Base-by-base conservation (phyloP, 768 basidiomycete genomes). In the Chalciporus piperatus region DNA sequence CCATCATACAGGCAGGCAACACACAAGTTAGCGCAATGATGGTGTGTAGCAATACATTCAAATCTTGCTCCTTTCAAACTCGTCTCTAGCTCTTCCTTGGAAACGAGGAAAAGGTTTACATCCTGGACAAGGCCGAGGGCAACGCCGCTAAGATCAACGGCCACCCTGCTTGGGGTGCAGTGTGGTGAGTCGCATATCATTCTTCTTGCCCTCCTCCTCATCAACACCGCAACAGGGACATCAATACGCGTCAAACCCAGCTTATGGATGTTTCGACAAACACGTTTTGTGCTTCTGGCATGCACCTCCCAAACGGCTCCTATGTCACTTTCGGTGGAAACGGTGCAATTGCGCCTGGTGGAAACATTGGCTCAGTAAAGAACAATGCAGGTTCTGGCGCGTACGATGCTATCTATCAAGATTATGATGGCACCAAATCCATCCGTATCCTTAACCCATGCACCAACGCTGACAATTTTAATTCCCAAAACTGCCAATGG, bases 91-190 rank as follows among this genome's bases (percentile, higher is more conserved):
- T 88, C 81, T 91, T 93, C 67, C 70, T 93, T 46, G 91, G 89
- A 28, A 89, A 85, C 56, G 72, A 78, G 7, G 74, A 90, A 58
- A 90, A 84, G 66, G 87, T 95, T 30, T 95, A 94, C 70, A 87
- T 94, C 19, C 72, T 94, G n/a, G 93, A 97, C 75, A 97, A 97
- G 73, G 82, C 85, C 1, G 90, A 93, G 64, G 82, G 81, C 28
- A 93, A 94, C 64, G 75, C 76, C 3, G 79, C 79, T 4, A 70
- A 76, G 58, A 76, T 92, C 54, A 74, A 78, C 52, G 82, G 80
- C 1, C 89, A 90, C 69, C 76, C 90, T 11, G 85, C 86, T 1
- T 88, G 85, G 82, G 89, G 81, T 19, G 66, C 85, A 0, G 82
- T 84, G 16, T 91, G 84, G 84, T 84, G 30, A 5, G 54, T 16